Conservation (phyloP, 441 rosid species). For the Euphorbia celastroides region DNA sequence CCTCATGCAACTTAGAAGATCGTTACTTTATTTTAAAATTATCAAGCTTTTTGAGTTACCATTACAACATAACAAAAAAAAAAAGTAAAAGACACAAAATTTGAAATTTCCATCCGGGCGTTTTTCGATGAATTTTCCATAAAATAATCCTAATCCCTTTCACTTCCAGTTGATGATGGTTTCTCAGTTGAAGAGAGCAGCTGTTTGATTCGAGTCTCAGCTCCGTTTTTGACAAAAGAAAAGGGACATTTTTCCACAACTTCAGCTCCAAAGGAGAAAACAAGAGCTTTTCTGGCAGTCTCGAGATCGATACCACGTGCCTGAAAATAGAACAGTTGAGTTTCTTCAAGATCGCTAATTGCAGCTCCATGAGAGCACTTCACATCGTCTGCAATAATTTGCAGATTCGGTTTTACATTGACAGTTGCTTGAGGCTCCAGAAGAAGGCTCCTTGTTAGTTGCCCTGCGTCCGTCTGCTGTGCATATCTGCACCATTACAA, state of each 20-base stretch:
- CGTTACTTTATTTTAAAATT: too few species aligned
- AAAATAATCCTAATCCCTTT: too few species aligned
- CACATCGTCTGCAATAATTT: slow-evolving; percentile 79
- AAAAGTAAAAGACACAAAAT: too few species aligned
- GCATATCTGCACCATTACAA: slow-evolving; percentile 46
- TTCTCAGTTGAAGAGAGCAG: slow-evolving; percentile 38
- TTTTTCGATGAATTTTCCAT: too few species aligned
- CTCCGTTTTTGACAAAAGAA: slow-evolving; percentile 40
- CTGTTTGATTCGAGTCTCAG: slow-evolving; percentile 44
- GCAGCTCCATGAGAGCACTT: slow-evolving; percentile 98
- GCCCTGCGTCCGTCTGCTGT: slow-evolving; percentile 85
- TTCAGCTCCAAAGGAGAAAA: slow-evolving; percentile 76
- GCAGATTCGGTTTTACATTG: slow-evolving; percentile 88
- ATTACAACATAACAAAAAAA: too few species aligned
- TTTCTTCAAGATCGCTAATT: slow-evolving; percentile 79
- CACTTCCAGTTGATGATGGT: background rate
- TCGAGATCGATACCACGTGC: slow-evolving; percentile 75
- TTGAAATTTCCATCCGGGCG: too few species aligned
- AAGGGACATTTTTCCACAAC: slow-evolving; percentile 53
- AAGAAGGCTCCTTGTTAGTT: slow-evolving; percentile 74
- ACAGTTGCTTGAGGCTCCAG: slow-evolving; percentile 80
- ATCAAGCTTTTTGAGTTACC: too few species aligned
- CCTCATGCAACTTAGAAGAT: too few species aligned
- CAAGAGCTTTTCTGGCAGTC: slow-evolving; percentile 76
- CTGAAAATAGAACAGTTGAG: slow-evolving; percentile 79